These are phyloP conservation scores for Madurella mycetomatis DNA, from an alignment of 2,329 filamentous ascomycete genomes.

Conservation along the genomic window DNA sequence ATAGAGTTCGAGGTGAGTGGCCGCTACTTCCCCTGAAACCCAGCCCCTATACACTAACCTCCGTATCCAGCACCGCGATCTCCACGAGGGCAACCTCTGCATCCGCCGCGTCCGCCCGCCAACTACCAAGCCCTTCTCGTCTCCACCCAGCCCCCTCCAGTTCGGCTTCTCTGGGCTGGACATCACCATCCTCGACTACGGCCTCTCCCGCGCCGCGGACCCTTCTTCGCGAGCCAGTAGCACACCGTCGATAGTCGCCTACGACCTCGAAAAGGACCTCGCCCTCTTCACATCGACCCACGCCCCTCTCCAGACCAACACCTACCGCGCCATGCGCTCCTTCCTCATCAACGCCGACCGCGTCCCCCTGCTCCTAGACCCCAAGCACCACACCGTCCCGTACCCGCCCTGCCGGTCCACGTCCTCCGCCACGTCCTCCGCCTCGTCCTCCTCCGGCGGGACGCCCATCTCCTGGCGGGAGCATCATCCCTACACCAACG, in stretches of 20 bases:
- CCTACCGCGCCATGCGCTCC: conserved; percentile 60
- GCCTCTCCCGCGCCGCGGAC: conserved; percentile 55
- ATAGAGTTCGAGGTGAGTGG: conserved; percentile 55
- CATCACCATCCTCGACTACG: conserved; percentile 63
- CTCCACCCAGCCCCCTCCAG: conserved; percentile 29
- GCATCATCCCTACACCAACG: conserved; percentile 59
- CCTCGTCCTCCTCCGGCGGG: conserved; percentile 36
- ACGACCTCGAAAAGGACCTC: conserved; percentile 58
- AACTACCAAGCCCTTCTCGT: conserved; percentile 27
- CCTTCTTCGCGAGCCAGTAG: conserved; percentile 1
- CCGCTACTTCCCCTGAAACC: background rate
- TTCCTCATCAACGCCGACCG: conserved; percentile 51
- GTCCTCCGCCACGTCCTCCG: too few relatives aligned
- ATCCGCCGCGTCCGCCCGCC: conserved; percentile 42
- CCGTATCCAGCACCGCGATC: conserved; percentile 52
- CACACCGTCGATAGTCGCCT: conserved; percentile 28
- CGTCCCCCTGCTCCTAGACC: conserved; percentile 39
- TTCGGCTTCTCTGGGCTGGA: conserved; percentile 59
- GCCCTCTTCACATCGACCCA: conserved; percentile 57
- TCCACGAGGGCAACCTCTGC: conserved; percentile 63
- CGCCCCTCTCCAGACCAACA: conserved; percentile 51
- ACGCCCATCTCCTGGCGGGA: conserved; percentile 48
- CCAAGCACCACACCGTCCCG: conserved; percentile 42
- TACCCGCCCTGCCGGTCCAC: conserved; percentile 37
- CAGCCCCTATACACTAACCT: background rate